Base-by-base conservation (phyloP, 2,329 filamentous ascomycete species). In the Scytalidium lignicola region DNA sequence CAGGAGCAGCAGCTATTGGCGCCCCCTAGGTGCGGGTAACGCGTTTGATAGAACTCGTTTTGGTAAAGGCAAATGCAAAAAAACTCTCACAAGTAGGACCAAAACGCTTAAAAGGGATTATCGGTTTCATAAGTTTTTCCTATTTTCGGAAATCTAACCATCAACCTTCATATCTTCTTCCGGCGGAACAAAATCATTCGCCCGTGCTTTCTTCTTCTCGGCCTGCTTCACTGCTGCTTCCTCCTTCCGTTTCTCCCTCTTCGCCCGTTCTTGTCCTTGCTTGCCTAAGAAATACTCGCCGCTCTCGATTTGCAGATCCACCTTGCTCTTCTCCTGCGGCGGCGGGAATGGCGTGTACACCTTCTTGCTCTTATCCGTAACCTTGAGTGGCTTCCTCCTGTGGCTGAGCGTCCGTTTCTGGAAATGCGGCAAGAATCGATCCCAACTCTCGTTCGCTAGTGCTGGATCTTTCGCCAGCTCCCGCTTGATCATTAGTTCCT, bases 261-360 rank as follows among this genome's bases (percentile, higher is more conserved):
- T 83, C 48, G 85, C 86, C 53, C 91, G 79, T 63, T 95, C 89
- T 77, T 95, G 96, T 52, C 90, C 91, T 64, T 91, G 83, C 75
- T 96, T 96, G 64, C 85, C 85, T 65, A 99, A 71, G 70, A 97
- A 97, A 73, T 95, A 99, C 73, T 97, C 92, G 71, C 93, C 92
- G 61, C 83, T 91, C 76, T 99, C 93, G 74, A 99, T 96, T 78
- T 99, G 92, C 70, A 90, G 72, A 70, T 99, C 93, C 61, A 99
- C 81, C 82, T 97, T 99, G 82, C 91, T 96, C 88, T 96, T 96
- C 78, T 99, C 92, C 57, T 91, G 90, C 41, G 90, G 82, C 6
- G 93, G 93, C 44, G 93, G 93, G 83, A 99, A 99, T 9, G 93
- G 92, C 57, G 95, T 99, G 76, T 96, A 99, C 12, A 77, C 71